Conservation (phyloP, 495 filamentous ascomycete genomes). For the Collariella sp. region DNA sequence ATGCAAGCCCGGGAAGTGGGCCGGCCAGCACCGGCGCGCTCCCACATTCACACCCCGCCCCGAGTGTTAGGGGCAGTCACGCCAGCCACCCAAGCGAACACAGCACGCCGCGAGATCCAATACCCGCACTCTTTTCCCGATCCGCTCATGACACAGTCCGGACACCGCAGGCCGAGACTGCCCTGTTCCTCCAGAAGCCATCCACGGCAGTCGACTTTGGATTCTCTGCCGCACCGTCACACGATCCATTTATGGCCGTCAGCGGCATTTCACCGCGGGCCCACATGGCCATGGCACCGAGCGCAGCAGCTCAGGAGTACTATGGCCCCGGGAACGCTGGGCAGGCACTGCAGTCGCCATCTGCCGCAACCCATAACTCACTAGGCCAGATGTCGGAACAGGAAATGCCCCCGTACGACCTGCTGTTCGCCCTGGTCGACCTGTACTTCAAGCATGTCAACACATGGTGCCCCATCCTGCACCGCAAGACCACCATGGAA, state of each 20-base stretch:
- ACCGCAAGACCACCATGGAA: constrained; percentile 69
- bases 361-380: constrained; percentile 29
- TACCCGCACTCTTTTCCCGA: constrained; percentile 29
- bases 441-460: constrained; percentile 89
- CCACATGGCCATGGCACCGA: constrained; percentile 24
- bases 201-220: constrained; percentile 36
- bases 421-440: constrained; percentile 72
- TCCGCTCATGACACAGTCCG: constrained; percentile 32
- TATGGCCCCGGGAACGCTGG: constrained; percentile 28
- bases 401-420: constrained; percentile 76
- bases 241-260: constrained; percentile 29
- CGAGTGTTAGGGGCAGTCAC: constrained; percentile 39
- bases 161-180: constrained; percentile 51
- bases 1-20: constrained; percentile 21
- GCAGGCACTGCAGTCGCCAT: constrained; percentile 38
- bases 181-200: constrained; percentile 54
- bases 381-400: constrained; percentile 49
- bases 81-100: constrained; percentile 39
- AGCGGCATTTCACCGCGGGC: constrained; percentile 30
- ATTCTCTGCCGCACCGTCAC: constrained; percentile 15
- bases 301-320: constrained; percentile 36
- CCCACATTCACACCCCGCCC: constrained; percentile 38
- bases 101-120: constrained; percentile 34
- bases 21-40: constrained; percentile 37
- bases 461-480: constrained; percentile 83